These are phyloP conservation scores for Fusarium sp. DNA, from an alignment of 2,329 filamentous ascomycete genomes.

Conservation along the genomic window DNA sequence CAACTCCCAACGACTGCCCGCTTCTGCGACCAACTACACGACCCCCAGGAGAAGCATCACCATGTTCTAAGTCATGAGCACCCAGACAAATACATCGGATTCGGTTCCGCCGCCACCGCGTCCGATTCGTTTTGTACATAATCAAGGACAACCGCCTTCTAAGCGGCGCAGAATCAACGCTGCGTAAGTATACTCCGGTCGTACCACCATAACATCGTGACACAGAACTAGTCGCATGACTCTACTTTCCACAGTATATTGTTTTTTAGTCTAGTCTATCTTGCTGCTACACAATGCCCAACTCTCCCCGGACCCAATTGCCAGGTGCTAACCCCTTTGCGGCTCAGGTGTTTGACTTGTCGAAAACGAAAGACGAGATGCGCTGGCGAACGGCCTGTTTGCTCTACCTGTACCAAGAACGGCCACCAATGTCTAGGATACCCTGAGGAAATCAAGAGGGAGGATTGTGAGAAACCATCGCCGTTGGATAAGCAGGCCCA, in stretches of 20 bases:
- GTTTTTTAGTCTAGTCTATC: not conserved
- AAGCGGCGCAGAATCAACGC: slow-evolving; percentile 83
- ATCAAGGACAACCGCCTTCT: slow-evolving; percentile 81
- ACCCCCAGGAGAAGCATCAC: slow-evolving; percentile 40
- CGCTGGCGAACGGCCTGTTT: slow-evolving; percentile 76
- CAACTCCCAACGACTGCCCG: slow-evolving; percentile 12
- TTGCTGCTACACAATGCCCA: not conserved
- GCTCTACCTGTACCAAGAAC: slow-evolving; percentile 78
- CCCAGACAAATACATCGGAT: slow-evolving; percentile 55
- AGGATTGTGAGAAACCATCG: slow-evolving; percentile 45
- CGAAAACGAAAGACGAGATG: slow-evolving; percentile 81
- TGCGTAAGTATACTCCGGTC: slow-evolving; percentile 65
- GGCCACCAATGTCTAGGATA: slow-evolving; percentile 77
- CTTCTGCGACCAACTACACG: slow-evolving; percentile 25
- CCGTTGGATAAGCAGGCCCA: slow-evolving; percentile 12
- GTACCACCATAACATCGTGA: not conserved
- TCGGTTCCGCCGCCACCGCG: slow-evolving; percentile 57
- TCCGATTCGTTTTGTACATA: slow-evolving; percentile 83
- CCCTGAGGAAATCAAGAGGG: slow-evolving; percentile 63
- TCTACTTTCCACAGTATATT: not conserved
- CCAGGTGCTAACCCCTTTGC: slow-evolving; percentile 30
- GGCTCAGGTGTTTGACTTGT: slow-evolving; percentile 59
- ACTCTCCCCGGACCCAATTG: not conserved
- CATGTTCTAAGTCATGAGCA: slow-evolving; percentile 59
- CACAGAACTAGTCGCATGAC: not conserved